Evolutionary conservation across 768 basidiomycete genomes (phyloP).

Genomic region (Hemileccinum impolitum): DNA sequence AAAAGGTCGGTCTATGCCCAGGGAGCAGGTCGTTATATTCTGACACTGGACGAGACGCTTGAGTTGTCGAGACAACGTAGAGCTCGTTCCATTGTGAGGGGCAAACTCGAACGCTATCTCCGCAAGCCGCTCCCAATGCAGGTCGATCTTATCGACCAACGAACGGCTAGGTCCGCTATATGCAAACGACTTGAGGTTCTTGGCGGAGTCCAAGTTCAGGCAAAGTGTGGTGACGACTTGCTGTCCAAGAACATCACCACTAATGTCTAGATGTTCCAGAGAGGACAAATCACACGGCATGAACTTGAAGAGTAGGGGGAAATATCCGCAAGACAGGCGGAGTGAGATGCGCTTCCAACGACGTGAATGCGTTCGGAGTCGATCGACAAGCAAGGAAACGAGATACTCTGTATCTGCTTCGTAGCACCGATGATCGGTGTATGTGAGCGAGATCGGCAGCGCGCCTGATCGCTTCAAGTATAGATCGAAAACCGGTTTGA

Average conservation of each 20-base stretch:
- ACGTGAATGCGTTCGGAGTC: constrained; percentile 10
- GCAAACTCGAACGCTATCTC: constrained; percentile 14
- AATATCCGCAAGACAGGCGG: constrained; percentile 9
- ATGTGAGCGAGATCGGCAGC: constrained; percentile 18
- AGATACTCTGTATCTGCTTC: constrained; percentile 4
- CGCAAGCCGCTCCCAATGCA: constrained; percentile 12
- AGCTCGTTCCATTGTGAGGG: constrained; percentile 2
- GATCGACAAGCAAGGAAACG: constrained; percentile 10
- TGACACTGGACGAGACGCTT: constrained; percentile 8
- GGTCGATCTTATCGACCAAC: background rate
- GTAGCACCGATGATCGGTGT: constrained; percentile 17
- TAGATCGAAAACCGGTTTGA: constrained; percentile 3
- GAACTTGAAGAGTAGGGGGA: constrained; percentile 14
- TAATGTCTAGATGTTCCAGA: constrained; percentile 13
- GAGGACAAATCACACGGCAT: constrained; percentile 13
- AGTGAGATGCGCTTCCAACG: constrained; percentile 19
- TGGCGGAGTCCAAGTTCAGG: constrained; percentile 10
- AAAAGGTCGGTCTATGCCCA: constrained; percentile 13
- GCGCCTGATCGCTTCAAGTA: constrained; percentile 12
- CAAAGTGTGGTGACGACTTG: background rate
- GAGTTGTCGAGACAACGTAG: constrained; percentile 5
- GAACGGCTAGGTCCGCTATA: constrained; percentile 6
- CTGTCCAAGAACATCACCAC: background rate
- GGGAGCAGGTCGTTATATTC: constrained; percentile 19
- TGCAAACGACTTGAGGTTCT: constrained; percentile 14